Conservation (phyloP, 2,329 filamentous ascomycete species). For the Paracoccidioides brasiliensis region DNA sequence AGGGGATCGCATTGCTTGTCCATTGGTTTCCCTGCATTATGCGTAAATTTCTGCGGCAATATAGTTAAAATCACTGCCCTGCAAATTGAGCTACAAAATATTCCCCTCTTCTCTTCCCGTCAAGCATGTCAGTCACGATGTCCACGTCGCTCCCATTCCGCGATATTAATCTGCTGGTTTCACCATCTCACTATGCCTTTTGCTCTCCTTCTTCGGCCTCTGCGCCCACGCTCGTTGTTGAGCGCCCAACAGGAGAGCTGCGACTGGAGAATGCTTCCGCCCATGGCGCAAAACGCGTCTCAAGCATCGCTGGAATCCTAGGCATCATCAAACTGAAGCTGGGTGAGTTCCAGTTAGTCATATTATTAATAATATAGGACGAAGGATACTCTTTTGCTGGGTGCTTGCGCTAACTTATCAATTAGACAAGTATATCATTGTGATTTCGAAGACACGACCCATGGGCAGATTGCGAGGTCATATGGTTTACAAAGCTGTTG, state of each 20-base stretch:
- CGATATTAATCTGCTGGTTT: slow-evolving; percentile 93
- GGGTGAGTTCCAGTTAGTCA: slow-evolving; percentile 43
- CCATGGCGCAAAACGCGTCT: slow-evolving; percentile 67
- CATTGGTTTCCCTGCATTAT: neutral
- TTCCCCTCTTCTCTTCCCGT: neutral
- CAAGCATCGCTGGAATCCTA: slow-evolving; percentile 87
- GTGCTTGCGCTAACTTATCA: neutral
- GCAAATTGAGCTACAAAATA: neutral
- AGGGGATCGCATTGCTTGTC: neutral
- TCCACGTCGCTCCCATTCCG: slow-evolving; percentile 55
- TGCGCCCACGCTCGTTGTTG: slow-evolving; percentile 74
- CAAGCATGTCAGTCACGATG: slow-evolving; percentile 16
- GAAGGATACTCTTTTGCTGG: neutral
- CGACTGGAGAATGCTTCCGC: slow-evolving; percentile 69
- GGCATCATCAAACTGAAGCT: slow-evolving; percentile 88
- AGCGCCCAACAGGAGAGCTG: slow-evolving; percentile 83
- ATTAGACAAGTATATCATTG: slow-evolving; percentile 83
- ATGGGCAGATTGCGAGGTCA: slow-evolving; percentile 88
- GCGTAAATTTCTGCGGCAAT: neutral
- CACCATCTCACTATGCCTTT: slow-evolving; percentile 87
- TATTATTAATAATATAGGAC: neutral
- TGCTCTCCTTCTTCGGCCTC: slow-evolving; percentile 87
- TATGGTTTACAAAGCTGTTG: slow-evolving; percentile 84
- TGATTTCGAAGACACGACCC: slow-evolving; percentile 87
- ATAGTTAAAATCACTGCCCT: neutral